These are phyloP conservation scores for Aspergillus sp. DNA, from an alignment of 2,329 filamentous ascomycete genomes.

Conservation along the genomic window DNA sequence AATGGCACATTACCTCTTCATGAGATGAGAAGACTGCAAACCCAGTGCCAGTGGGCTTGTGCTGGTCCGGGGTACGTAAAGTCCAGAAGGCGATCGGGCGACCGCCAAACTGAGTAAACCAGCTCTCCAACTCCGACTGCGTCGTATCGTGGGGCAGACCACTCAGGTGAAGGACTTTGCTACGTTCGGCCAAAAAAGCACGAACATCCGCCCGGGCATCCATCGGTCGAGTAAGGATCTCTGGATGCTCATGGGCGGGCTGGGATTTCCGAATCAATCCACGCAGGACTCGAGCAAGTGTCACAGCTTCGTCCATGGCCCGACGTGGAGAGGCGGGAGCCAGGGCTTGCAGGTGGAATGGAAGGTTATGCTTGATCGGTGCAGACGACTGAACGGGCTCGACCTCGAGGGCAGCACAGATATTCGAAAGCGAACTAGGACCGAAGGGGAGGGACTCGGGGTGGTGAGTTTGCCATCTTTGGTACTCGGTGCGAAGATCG, in stretches of 20 bases:
- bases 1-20: slow-evolving; percentile 76
- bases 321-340: slow-evolving; percentile 92
- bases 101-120: slow-evolving; percentile 98
- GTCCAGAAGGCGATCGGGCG: slow-evolving; percentile 99
- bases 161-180: slow-evolving; percentile 98
- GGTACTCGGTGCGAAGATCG: slow-evolving; percentile 94
- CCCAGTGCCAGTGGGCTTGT: slow-evolving; percentile 98
- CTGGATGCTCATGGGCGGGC: slow-evolving; percentile 86
- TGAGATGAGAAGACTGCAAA: slow-evolving; percentile 99
- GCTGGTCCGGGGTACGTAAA: slow-evolving; percentile 92
- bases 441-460: slow-evolving; percentile 96
- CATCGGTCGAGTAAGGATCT: slow-evolving; percentile 92
- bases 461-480: slow-evolving; percentile 97
- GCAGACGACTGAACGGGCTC: slow-evolving; percentile 97
- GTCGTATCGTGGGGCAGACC: slow-evolving; percentile 97
- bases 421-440: slow-evolving; percentile 92
- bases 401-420: slow-evolving; percentile 96
- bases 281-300: slow-evolving; percentile 84
- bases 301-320: slow-evolving; percentile 97
- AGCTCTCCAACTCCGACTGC: slow-evolving; percentile 97
- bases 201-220: slow-evolving; percentile 95
- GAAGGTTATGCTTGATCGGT: slow-evolving; percentile 97
- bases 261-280: slow-evolving; percentile 96
- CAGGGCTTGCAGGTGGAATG: slow-evolving; percentile 94
- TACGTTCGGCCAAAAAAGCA: slow-evolving; percentile 92